A percentile compares a stretch with the other conserved stretches of the same genome.
phyloP scores from a whole-genome alignment of 139 green algal genomes.

The Tetradesmus lagerheimii region DNA sequence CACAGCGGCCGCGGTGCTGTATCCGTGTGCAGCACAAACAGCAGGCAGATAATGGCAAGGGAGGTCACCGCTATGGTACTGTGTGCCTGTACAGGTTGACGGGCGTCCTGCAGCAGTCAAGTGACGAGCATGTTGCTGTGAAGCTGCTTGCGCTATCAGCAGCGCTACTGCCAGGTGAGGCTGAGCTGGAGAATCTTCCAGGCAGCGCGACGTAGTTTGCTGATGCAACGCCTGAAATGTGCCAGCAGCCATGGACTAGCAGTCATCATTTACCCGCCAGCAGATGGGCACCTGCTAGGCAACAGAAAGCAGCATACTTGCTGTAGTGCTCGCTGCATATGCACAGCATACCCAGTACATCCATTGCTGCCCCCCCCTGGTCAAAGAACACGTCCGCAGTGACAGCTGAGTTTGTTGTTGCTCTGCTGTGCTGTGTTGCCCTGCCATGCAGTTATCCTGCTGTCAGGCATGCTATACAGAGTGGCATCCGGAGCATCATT shows the following conservation, averaged over 20 bases:
- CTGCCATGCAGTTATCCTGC: not conserved
- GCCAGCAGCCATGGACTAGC: not conserved
- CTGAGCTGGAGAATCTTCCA: too few species aligned
- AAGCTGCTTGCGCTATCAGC: conserved; percentile 22
- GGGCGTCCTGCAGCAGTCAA: conserved; percentile 2
- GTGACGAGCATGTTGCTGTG: not conserved
- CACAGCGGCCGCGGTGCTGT: too few species aligned
- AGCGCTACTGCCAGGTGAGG: conserved; percentile 1
- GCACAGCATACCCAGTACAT: too few species aligned
- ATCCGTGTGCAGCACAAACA: too few species aligned
- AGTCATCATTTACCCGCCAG: not conserved
- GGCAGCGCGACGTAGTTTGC: too few species aligned
- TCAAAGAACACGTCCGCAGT: too few species aligned
- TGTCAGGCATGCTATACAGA: not conserved
- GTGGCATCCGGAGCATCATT: not conserved
- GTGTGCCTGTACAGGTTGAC: not conserved
- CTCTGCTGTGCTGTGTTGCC: not conserved
- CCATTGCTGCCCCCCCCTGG: not conserved
- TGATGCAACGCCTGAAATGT: too few species aligned
- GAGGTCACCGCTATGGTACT: not conserved
- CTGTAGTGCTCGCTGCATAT: too few species aligned
- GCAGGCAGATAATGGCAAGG: not conserved
- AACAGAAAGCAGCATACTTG: too few species aligned
- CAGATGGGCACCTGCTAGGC: too few species aligned
- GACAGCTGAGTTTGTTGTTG: too few species aligned